Conservation (phyloP, 2,329 filamentous ascomycete genomes). For the Podosphaera leucotricha region DNA sequence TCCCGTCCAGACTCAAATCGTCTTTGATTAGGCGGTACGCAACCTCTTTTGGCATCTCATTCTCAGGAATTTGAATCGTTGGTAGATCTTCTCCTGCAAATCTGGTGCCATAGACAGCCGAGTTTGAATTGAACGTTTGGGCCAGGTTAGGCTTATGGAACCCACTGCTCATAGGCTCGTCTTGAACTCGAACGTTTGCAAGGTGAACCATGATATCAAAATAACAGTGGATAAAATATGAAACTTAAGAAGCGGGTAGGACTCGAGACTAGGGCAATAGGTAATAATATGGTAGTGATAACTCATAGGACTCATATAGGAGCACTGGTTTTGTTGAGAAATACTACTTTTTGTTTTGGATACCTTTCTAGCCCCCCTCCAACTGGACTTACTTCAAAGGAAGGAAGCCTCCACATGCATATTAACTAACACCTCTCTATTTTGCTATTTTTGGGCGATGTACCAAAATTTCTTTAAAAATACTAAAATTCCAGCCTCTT, state of each 20-base stretch:
- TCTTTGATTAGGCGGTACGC: constrained; percentile 98
- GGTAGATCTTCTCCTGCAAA: constrained; percentile 68
- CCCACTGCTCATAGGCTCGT: constrained; percentile 16
- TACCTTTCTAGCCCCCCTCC: background rate
- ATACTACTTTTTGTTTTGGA: background rate
- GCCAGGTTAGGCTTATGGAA: constrained; percentile 23
- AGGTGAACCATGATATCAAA: constrained; percentile 24
- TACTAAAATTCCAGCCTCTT: too few species aligned
- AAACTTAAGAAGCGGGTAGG: background rate
- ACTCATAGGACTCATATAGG: too few species aligned
- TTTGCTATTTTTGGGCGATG: too few species aligned
- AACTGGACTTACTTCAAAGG: too few species aligned
- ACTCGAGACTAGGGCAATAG: background rate
- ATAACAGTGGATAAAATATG: background rate
- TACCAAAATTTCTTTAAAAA: too few species aligned
- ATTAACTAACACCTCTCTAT: too few species aligned
- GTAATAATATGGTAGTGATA: too few species aligned
- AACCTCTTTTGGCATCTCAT: constrained; percentile 73
- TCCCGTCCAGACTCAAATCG: constrained; percentile 74
- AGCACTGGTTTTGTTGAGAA: too few species aligned
- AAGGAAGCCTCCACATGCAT: too few species aligned
- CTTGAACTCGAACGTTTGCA: constrained; percentile 10
- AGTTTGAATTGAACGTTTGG: background rate
- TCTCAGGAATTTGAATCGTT: constrained; percentile 64
- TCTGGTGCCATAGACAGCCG: constrained; percentile 54